These are phyloP conservation scores for Podospora pseudopauciseta DNA, from an alignment of 495 filamentous ascomycete genomes.

Conservation along the genomic window DNA sequence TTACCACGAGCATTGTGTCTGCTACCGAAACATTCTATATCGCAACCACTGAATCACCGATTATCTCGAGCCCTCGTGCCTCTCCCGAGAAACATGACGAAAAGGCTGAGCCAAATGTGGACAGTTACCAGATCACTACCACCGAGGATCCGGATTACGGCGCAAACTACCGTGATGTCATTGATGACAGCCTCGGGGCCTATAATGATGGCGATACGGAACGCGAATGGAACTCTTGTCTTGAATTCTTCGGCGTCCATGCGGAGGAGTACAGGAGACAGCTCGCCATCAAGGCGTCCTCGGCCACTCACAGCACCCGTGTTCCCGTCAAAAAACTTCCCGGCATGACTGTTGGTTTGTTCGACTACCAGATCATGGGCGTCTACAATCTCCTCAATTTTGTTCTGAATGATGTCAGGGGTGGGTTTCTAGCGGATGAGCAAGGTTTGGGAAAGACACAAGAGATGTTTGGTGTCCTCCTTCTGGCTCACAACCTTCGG, in stretches of 20 bases:
- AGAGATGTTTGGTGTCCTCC: conserved; percentile 27
- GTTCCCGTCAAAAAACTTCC: conserved; percentile 26
- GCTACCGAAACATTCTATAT: background rate
- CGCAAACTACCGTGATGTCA: conserved; percentile 8
- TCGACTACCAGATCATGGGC: conserved; percentile 32
- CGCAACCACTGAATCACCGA: too few species aligned
- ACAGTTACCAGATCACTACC: background rate
- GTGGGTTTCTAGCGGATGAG: conserved; percentile 28
- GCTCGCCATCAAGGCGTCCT: background rate
- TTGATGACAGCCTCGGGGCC: conserved; percentile 28
- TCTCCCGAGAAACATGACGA: background rate
- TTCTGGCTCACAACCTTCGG: conserved; percentile 18
- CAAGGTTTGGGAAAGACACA: conserved; percentile 32
- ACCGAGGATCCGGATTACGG: conserved; percentile 24
- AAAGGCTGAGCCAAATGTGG: background rate
- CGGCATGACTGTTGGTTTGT: conserved; percentile 24
- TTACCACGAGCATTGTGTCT: background rate
- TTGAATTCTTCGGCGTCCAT: conserved; percentile 23
- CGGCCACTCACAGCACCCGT: conserved; percentile 9
- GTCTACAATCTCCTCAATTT: conserved; percentile 22
- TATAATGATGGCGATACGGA: conserved; percentile 23
- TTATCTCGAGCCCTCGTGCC: background rate
- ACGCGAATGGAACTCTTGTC: conserved; percentile 14
- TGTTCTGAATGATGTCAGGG: conserved; percentile 17
- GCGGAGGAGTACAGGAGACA: conserved; percentile 14